A percentile compares a stretch with the other conserved stretches of the same genome.
Conservation (phyloP, 2,329 filamentous ascomycete genomes). For the Exophiala aquamarina region DNA sequence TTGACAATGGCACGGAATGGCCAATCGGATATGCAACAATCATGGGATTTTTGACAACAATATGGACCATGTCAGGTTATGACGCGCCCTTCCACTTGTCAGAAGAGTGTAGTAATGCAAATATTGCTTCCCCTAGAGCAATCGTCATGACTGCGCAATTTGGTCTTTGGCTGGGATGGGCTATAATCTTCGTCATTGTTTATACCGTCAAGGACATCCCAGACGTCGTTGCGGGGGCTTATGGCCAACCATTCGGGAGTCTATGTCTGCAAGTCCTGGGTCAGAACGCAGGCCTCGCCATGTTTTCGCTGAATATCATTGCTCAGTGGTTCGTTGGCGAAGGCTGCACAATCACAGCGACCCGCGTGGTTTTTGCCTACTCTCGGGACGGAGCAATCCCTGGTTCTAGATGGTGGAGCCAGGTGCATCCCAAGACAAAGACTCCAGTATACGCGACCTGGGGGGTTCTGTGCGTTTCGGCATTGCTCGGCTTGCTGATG, state of each 20-base stretch:
- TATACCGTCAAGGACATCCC: constrained; percentile 33
- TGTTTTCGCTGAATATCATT: constrained; percentile 34
- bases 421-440: constrained; percentile 30
- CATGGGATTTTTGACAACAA: constrained; percentile 45
- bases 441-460: constrained; percentile 35
- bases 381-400: constrained; percentile 32
- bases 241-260: constrained; percentile 34
- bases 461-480: constrained; percentile 30
- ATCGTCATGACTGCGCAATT: constrained; percentile 34
- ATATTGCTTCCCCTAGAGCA: constrained; percentile 33
- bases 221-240: constrained; percentile 31
- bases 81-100: constrained; percentile 35
- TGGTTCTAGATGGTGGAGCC: constrained; percentile 30
- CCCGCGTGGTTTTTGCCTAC: constrained; percentile 33
- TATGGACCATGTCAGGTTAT: constrained; percentile 34
- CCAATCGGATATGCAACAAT: constrained; percentile 33
- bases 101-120: constrained; percentile 36
- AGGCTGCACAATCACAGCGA: constrained; percentile 33
- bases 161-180: constrained; percentile 31
- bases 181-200: constrained; percentile 32
- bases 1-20: constrained; percentile 34
- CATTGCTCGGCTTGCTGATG: constrained; percentile 30
- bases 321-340: constrained; percentile 34
- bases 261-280: constrained; percentile 35
- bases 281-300: constrained; percentile 31